These are phyloP conservation scores for Solanum chmielewskii DNA, from an alignment of 257 asterid species.

Conservation along the genomic window DNA sequence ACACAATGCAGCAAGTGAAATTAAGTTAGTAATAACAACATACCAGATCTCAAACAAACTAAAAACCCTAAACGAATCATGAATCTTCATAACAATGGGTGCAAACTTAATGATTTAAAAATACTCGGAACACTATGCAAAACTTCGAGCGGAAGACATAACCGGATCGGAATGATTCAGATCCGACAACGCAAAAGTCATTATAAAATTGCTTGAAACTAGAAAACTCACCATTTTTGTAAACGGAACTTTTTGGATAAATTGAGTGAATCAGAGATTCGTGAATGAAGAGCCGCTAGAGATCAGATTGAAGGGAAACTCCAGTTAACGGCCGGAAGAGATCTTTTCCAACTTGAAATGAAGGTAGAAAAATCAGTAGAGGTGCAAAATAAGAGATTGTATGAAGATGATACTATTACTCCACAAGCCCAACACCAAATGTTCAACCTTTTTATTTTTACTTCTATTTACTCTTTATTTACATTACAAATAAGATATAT, in stretches of 20 bases:
- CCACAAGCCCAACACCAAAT: neutral
- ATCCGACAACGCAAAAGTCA: neutral
- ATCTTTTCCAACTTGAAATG: neutral
- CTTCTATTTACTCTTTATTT: neutral
- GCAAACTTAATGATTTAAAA: neutral
- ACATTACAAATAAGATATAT: no score
- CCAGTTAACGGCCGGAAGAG: neutral
- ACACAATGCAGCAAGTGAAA: neutral
- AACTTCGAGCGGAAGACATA: neutral
- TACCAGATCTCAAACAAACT: constrained; percentile 12
- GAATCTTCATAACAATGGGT: neutral
- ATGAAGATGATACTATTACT: neutral
- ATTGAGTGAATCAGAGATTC: neutral
- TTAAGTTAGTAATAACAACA: neutral
- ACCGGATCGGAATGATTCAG: constrained; percentile 1
- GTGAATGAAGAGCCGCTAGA: constrained; percentile 9
- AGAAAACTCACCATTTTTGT: constrained; percentile 13
- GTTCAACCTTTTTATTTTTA: neutral
- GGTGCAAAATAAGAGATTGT: neutral
- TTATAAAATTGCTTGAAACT: neutral
- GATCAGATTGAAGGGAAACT: constrained; percentile 16
- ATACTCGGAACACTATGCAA: neutral
- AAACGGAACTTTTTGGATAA: neutral
- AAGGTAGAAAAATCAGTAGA: neutral
- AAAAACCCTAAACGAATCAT: neutral